A percentile compares a stretch with the other conserved stretches of the same genome.
Conservation (phyloP, 495 filamentous ascomycete genomes). For the Penicillium flavigenum region DNA sequence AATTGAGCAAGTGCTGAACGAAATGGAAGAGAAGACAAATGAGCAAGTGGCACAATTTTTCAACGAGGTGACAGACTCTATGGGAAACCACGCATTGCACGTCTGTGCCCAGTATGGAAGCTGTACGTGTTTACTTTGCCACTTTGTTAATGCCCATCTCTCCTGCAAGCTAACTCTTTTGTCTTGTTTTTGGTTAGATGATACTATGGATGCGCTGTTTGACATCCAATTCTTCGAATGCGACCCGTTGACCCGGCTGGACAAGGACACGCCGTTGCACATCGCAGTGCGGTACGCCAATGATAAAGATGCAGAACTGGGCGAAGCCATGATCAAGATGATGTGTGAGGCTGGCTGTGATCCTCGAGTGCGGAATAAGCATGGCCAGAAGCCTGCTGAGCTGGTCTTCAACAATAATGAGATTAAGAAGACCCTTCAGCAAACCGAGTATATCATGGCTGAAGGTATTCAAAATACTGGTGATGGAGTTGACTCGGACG, state of each 20-base stretch:
- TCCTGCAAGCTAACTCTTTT: background rate
- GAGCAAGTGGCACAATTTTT: conserved; percentile 66
- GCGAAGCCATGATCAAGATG: conserved; percentile 73
- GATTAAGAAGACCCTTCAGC: conserved; percentile 66
- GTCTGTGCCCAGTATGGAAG: conserved; percentile 82
- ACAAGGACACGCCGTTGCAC: conserved; percentile 90
- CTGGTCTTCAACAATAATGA: conserved; percentile 58
- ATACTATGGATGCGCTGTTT: conserved; percentile 86
- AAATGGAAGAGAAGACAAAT: conserved; percentile 46
- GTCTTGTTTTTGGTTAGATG: conserved; percentile 53
- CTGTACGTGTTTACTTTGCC: conserved; percentile 56
- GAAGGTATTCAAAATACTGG: conserved; percentile 39
- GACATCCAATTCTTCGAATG: conserved; percentile 95
- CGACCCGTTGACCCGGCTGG: conserved; percentile 76
- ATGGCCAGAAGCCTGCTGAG: conserved; percentile 44
- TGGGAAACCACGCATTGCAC: conserved; percentile 87
- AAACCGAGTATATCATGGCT: conserved; percentile 68
- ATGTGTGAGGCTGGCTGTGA: conserved; percentile 91
- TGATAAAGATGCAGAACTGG: conserved; percentile 61
- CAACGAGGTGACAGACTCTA: conserved; percentile 76
- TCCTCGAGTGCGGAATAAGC: conserved; percentile 54
- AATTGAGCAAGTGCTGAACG: conserved; percentile 58
- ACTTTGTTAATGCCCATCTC: background rate
- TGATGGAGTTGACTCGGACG: conserved; percentile 30
- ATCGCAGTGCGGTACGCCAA: conserved; percentile 83